These are phyloP conservation scores for Vararia minispora DNA, from an alignment of 768 basidiomycete species.

Conservation along the genomic window DNA sequence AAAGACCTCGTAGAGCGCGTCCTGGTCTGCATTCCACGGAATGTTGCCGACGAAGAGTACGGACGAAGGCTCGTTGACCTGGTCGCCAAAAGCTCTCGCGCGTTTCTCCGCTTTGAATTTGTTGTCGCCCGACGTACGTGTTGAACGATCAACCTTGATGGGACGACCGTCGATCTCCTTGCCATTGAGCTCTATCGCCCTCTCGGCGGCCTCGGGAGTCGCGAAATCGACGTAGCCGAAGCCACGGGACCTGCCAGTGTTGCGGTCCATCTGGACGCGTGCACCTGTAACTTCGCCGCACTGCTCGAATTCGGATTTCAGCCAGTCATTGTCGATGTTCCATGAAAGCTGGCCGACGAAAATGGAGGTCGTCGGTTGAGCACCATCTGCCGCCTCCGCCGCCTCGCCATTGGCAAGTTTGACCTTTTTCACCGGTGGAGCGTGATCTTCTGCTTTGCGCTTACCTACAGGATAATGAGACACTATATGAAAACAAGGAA, in stretches of 20 bases:
- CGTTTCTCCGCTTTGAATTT: slow-evolving; percentile 53
- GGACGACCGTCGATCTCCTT: slow-evolving; percentile 88
- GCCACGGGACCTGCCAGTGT: slow-evolving; percentile 72
- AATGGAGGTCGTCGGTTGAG: slow-evolving; percentile 53
- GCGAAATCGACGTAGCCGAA: slow-evolving; percentile 79
- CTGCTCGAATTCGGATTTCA: slow-evolving; percentile 78
- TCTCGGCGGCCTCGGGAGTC: slow-evolving; percentile 59
- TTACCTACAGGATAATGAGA: slow-evolving; percentile 35
- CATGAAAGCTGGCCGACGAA: slow-evolving; percentile 93
- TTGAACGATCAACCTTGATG: slow-evolving; percentile 76
- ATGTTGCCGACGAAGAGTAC: slow-evolving; percentile 91
- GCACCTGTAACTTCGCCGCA: slow-evolving; percentile 88
- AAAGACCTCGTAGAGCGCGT: slow-evolving; percentile 83
- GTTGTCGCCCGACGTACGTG: slow-evolving; percentile 36
- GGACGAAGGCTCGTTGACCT: slow-evolving; percentile 48
- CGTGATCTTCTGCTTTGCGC: slow-evolving; percentile 68
- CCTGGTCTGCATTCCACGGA: slow-evolving; percentile 70
- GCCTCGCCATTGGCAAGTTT: slow-evolving; percentile 58
- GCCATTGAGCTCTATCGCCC: slow-evolving; percentile 72
- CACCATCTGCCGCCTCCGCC: slow-evolving; percentile 24
- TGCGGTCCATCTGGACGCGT: slow-evolving; percentile 77
- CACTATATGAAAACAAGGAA: neutral
- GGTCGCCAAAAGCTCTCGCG: slow-evolving; percentile 69
- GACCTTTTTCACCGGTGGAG: slow-evolving; percentile 63
- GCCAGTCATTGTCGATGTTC: slow-evolving; percentile 95